These are phyloP conservation scores for Globisporangium polare DNA, from an alignment of 352 stramenopile genomes.

Conservation along the genomic window DNA sequence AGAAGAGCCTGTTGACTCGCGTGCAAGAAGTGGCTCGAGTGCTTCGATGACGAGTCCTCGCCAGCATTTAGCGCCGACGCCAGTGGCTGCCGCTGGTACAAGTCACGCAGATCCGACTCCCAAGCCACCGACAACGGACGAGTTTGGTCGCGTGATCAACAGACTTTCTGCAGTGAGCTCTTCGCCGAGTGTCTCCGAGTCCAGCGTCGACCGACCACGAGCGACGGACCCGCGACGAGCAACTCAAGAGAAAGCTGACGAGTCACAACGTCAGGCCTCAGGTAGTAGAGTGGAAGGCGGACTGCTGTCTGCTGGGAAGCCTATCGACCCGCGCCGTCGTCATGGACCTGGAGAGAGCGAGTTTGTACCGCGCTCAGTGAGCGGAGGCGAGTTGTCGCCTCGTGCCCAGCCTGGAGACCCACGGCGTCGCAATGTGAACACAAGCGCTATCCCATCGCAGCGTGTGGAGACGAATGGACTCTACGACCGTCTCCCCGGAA, in stretches of 20 bases:
- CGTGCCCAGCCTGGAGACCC: conserved; percentile 19
- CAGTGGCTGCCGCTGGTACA: background rate
- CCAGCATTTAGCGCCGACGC: background rate
- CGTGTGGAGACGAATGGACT: conserved; percentile 35
- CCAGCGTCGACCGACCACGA: conserved; percentile 7
- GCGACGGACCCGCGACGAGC: conserved; percentile 20
- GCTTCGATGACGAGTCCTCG: background rate
- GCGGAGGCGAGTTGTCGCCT: background rate
- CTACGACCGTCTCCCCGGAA: conserved; percentile 47
- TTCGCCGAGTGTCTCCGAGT: background rate
- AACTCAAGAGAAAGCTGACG: background rate
- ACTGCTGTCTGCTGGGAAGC: conserved; percentile 12
- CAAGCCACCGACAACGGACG: conserved; percentile 22
- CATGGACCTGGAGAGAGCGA: conserved; percentile 13
- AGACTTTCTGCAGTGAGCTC: conserved; percentile 13
- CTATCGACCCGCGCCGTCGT: conserved; percentile 34
- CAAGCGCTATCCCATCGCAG: conserved; percentile 17
- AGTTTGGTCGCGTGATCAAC: conserved; percentile 50
- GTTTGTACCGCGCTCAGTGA: background rate
- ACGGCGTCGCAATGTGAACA: conserved; percentile 25
- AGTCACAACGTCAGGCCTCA: background rate
- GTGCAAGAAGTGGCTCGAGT: background rate
- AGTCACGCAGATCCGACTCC: conserved; percentile 15
- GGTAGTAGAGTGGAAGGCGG: background rate
- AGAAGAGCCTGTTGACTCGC: conserved; percentile 23